Base-by-base conservation (phyloP, 2,329 filamentous ascomycete species). In the Colletotrichum echinochloae region DNA sequence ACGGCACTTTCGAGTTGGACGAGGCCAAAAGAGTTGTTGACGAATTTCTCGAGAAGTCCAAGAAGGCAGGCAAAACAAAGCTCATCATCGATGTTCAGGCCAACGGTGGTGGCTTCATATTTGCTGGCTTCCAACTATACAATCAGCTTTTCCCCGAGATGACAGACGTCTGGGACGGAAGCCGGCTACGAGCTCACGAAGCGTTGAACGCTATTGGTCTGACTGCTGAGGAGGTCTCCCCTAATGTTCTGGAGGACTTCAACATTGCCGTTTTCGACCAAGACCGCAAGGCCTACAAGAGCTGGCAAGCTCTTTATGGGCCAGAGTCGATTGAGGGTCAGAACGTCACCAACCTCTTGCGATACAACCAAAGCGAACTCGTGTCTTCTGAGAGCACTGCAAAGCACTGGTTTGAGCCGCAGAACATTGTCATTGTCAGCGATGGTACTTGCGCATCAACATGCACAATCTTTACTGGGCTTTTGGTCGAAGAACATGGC, bases 1-100 rank as follows among this genome's bases (percentile, higher is more conserved):
- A 70, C 30, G 59, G 26, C 11, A 65, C 60, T 18, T 68, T 75
- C 16, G 69, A 74, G 28, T 56, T 63, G 2, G 4, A 48, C 1
- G 66, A 74, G 26, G 78, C 76, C 56, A 64, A 70, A 26, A 57
- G 64, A 5, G 68, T 76, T 49, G 74, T 77, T n/a, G 60, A 81
- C 9, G 61, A 64, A 9, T 86, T 90, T 73, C 80, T 90, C 20
- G 78, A 81, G 0, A 78, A 81, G 49, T 83, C 83, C 16, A 82
- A 83, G 51, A 72, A 77, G 2, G 80, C 81, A 2, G 82, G 83
- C 2, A 90, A 89, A 76, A 87, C 81, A 2, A 90, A 88, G 76
- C 81, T 93, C 6, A 83, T 93, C 37, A 86, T 93, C 69, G 91
- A 93, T 72, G 75, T 92, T 8, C 84, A 87, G 5, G 83, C 81